Evolutionary conservation across 2,329 filamentous ascomycete genomes (phyloP).

Genomic region (Thielaviopsis musarum): DNA sequence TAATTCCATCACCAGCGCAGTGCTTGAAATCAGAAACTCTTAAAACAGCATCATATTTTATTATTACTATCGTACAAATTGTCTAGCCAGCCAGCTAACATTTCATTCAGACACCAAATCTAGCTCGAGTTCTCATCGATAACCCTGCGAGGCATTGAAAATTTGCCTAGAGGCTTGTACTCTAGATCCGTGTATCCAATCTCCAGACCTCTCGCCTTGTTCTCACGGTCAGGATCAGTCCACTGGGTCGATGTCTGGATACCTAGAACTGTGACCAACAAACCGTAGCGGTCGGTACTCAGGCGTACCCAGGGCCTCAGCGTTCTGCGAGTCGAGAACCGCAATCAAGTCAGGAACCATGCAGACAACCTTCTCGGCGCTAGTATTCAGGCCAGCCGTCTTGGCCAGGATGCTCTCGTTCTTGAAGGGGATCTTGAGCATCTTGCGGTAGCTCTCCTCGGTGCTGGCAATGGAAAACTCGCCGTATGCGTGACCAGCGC

Average conservation of each 20-base stretch:
- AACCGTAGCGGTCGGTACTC: constrained; percentile 38
- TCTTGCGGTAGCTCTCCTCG: constrained; percentile 25
- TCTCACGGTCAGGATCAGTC: constrained; percentile 18
- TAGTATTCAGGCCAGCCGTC: constrained; percentile 14
- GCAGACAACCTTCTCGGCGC: constrained; percentile 24
- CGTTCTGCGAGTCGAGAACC: constrained; percentile 38
- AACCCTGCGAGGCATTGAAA: constrained; percentile 32
- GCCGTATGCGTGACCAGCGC: constrained; percentile 42
- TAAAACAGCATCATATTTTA: not conserved
- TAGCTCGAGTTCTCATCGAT: constrained; percentile 31
- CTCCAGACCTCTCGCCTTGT: constrained; percentile 27
- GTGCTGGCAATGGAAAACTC: constrained; percentile 31
- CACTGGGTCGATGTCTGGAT: constrained; percentile 28
- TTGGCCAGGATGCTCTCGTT: constrained; percentile 55
- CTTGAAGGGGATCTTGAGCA: constrained; percentile 52
- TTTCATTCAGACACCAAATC: not conserved
- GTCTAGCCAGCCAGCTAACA: not conserved
- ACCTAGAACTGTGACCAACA: constrained; percentile 32
- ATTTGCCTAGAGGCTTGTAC: constrained; percentile 31
- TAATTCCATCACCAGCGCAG: no score
- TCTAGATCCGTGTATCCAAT: constrained; percentile 31
- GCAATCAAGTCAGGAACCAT: constrained; percentile 40
- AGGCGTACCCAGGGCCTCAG: constrained; percentile 37
- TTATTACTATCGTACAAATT: not conserved
- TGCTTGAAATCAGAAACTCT: not conserved